Percentiles rank a stretch among this genome's conserved stretches.
These are phyloP conservation scores for Pseudocercospora fuligena DNA, from an alignment of 2,329 filamentous ascomycete species.

Conservation along the genomic window DNA sequence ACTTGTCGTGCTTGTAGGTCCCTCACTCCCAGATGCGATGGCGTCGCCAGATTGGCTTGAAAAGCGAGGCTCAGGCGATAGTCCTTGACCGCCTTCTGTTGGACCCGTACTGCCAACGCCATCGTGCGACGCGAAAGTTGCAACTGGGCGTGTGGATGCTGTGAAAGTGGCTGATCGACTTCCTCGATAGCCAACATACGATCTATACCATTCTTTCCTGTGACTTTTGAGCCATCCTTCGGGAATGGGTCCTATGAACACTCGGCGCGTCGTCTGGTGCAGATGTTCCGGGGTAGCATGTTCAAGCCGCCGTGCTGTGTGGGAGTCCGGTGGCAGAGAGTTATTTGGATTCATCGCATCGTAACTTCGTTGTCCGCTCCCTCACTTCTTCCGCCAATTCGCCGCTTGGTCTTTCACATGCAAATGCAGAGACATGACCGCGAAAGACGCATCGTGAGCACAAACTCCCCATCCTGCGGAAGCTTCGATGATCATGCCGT, in stretches of 20 bases:
- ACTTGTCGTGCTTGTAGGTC: slow-evolving; percentile 34
- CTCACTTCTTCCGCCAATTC: background rate
- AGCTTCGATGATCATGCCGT: slow-evolving; percentile 5
- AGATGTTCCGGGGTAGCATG: slow-evolving; percentile 67
- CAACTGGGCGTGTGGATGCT: slow-evolving; percentile 31
- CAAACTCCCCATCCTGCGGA: background rate
- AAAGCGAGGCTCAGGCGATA: slow-evolving; percentile 9
- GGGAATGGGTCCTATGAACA: slow-evolving; percentile 69
- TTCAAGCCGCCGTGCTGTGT: slow-evolving; percentile 50
- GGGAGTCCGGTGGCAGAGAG: slow-evolving; percentile 36
- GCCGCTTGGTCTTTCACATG: background rate
- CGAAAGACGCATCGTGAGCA: background rate
- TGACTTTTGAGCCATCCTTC: slow-evolving; percentile 68
- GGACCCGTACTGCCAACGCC: background rate
- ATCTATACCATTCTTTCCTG: slow-evolving; percentile 66
- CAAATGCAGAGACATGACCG: background rate
- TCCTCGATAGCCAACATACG: slow-evolving; percentile 48
- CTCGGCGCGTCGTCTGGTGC: slow-evolving; percentile 64
- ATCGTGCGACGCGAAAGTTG: background rate
- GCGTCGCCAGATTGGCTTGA: slow-evolving; percentile 16
- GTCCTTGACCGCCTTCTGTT: slow-evolving; percentile 8
- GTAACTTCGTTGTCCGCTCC: background rate
- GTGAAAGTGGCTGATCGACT: slow-evolving; percentile 36
- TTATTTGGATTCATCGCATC: slow-evolving; percentile 25
- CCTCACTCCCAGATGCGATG: slow-evolving; percentile 18